Percentiles rank a stretch among this genome's conserved stretches.
Evolutionary conservation across 106 monocot genomes (phyloP).

Genomic region (Dioscorea alata): DNA sequence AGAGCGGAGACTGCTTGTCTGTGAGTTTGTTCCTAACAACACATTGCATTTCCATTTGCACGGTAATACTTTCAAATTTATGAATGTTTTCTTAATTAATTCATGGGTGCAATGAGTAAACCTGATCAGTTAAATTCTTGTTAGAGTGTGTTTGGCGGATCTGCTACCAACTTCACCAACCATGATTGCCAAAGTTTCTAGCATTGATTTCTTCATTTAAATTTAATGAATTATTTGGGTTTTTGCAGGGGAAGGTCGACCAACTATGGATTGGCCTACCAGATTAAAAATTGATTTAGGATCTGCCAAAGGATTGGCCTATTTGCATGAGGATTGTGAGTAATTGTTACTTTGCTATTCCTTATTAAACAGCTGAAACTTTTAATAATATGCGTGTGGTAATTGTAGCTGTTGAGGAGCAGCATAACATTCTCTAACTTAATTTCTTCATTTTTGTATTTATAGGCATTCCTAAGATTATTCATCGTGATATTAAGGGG

Average conservation of each 20-base stretch:
- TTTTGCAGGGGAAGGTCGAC: constrained; percentile 43
- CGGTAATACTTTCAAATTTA: constrained; percentile 13
- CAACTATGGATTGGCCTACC: constrained; percentile 50
- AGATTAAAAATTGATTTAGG: constrained; percentile 59
- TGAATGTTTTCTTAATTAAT: neutral
- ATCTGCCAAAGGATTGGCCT: constrained; percentile 70
- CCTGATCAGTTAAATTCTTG: too few relatives aligned
- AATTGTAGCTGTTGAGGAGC: constrained; percentile 8
- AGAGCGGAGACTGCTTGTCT: constrained; percentile 33
- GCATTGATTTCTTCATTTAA: too few relatives aligned
- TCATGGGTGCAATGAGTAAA: neutral
- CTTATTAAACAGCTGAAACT: neutral
- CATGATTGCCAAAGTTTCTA: too few relatives aligned
- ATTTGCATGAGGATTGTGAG: constrained; percentile 79
- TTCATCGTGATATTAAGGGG: constrained; percentile 89
- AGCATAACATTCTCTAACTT: constrained; percentile 14
- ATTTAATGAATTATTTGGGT: too few relatives aligned
- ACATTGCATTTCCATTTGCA: constrained; percentile 52
- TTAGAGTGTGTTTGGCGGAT: too few relatives aligned
- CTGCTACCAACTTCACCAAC: too few relatives aligned
- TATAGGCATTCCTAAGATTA: constrained; percentile 84
- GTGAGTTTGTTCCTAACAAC: constrained; percentile 42
- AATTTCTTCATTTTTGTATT: constrained; percentile 17
- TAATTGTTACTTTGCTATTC: neutral
- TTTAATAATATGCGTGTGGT: neutral